These are phyloP conservation scores for Pseudofabraea citricarpa DNA, from an alignment of 2,329 filamentous ascomycete species.

Conservation along the genomic window DNA sequence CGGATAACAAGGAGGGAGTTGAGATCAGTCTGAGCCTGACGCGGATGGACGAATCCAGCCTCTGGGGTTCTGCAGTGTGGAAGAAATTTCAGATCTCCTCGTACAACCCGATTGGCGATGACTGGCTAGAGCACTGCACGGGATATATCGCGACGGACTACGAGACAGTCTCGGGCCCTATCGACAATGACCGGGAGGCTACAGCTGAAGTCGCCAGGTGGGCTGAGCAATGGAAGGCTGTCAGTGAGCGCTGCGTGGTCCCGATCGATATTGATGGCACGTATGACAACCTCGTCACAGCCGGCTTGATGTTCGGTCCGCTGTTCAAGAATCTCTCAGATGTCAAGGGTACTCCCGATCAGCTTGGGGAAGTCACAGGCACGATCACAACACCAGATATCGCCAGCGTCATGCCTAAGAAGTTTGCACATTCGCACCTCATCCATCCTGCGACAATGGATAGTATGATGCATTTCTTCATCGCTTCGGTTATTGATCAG, in stretches of 20 bases:
- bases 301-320: background rate
- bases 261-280: too few relatives aligned
- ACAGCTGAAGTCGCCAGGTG: too few relatives aligned
- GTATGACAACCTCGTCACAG: background rate
- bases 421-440: background rate
- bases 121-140: background rate
- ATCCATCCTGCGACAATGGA: background rate
- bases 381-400: background rate
- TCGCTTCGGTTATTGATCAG: background rate
- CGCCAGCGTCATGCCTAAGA: background rate
- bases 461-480: background rate
- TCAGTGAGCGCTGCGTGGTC: too few relatives aligned
- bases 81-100: background rate
- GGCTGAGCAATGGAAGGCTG: too few relatives aligned
- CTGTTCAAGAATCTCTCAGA: background rate
- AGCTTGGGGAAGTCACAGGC: too few relatives aligned
- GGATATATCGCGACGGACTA: background rate
- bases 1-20: background rate
- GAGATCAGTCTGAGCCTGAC: too few relatives aligned
- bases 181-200: too few relatives aligned
- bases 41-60: too few relatives aligned
- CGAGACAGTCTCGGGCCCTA: background rate
- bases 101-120: background rate
- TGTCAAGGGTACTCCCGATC: too few relatives aligned
- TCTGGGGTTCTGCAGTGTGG: too few relatives aligned